Conservation (phyloP, 192 early-diverging fungal genomes). For the Coemansia sp. region DNA sequence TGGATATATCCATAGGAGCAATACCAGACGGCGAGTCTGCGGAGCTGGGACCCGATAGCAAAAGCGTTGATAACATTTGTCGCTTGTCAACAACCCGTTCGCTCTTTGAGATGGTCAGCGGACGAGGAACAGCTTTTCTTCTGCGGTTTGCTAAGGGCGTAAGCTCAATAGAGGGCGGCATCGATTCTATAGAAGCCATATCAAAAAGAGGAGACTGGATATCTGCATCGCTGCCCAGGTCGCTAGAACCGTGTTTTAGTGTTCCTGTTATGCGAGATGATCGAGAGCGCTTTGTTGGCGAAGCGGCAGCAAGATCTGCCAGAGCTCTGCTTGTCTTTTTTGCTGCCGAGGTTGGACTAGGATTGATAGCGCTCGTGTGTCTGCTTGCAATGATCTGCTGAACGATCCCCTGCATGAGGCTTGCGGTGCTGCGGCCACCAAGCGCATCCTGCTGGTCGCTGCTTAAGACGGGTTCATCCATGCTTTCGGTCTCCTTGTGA, state of each 20-base stretch:
- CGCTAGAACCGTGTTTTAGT: conserved; percentile 14
- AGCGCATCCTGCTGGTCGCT: neutral
- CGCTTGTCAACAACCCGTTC: conserved; percentile 42
- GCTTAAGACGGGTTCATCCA: neutral
- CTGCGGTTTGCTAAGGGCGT: conserved; percentile 35
- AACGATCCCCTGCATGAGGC: conserved; percentile 30
- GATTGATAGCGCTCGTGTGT: conserved; percentile 9
- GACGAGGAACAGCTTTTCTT: conserved; percentile 21
- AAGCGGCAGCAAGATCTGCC: neutral
- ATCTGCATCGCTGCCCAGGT: conserved; percentile 17
- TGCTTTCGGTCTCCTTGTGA: conserved; percentile 3
- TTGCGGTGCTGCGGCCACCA: conserved; percentile 9
- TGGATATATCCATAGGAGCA: conserved; percentile 9
- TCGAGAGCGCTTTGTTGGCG: neutral
- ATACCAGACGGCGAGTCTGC: conserved; percentile 4
- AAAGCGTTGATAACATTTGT: conserved; percentile 35
- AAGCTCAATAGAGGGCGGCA: conserved; percentile 13
- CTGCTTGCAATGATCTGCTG: conserved; percentile 45
- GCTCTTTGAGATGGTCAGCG: conserved; percentile 30
- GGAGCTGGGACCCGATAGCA: conserved; percentile 4
- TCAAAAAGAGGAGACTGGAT: conserved; percentile 1
- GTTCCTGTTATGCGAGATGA: neutral
- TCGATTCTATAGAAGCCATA: neutral
- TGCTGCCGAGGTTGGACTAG: neutral
- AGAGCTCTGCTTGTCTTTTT: neutral